Conservation (phyloP, 2,329 filamentous ascomycete species). For the Sporothrix phasma region DNA sequence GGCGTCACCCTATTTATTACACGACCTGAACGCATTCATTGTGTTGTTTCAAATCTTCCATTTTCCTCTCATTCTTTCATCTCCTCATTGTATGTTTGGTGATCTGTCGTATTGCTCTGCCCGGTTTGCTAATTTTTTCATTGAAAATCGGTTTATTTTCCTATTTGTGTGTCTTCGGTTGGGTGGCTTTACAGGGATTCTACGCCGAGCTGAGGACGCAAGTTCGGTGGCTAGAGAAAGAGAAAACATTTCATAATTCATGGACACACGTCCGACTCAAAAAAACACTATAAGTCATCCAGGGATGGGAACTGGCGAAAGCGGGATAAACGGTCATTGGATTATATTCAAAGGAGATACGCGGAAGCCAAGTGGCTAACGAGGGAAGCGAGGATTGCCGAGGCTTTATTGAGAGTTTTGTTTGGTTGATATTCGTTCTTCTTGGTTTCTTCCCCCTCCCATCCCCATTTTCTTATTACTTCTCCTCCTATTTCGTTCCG, state of each 20-base stretch:
- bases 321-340: background rate
- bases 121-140: background rate
- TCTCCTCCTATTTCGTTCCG: background rate
- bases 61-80: background rate
- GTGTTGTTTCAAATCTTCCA: background rate
- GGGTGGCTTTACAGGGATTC: slow-evolving; percentile 13
- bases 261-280: slow-evolving; percentile 16
- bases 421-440: background rate
- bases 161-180: background rate
- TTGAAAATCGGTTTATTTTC: background rate
- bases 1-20: background rate
- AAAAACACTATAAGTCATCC: background rate
- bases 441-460: background rate
- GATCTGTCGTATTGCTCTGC: background rate
- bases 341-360: background rate
- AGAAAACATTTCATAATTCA: background rate
- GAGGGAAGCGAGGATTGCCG: background rate
- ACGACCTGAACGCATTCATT: background rate
- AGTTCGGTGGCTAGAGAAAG: slow-evolving; percentile 16
- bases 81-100: background rate
- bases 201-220: slow-evolving; percentile 14
- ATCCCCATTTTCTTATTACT: background rate
- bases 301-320: background rate
- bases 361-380: background rate
- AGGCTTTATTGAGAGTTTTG: background rate